Percentiles rank a stretch among this genome's conserved stretches.
phyloP scores from a whole-genome alignment of 495 filamentous ascomycete species.

The Margaritispora aquatica region DNA sequence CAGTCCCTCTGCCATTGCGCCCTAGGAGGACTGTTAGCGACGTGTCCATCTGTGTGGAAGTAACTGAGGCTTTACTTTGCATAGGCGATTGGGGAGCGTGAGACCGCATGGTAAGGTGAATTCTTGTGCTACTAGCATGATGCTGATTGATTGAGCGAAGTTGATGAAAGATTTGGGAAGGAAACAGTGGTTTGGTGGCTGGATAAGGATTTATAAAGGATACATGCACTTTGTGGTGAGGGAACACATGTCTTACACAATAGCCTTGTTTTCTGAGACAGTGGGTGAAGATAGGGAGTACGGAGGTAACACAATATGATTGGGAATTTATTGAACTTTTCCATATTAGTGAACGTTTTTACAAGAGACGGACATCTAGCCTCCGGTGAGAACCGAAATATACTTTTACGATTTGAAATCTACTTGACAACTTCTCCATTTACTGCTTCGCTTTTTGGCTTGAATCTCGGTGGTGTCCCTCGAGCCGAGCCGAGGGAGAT shows the following conservation, averaged over 20 bases:
- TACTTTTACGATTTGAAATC: background rate
- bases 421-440: too few species aligned
- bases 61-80: constrained; percentile 34
- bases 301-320: too few species aligned
- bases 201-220: background rate
- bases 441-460: background rate
- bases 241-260: too few species aligned
- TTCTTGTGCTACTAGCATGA: constrained; percentile 31
- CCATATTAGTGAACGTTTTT: too few species aligned
- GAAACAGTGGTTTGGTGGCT: background rate
- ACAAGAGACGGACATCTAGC: too few species aligned
- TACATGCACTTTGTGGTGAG: too few species aligned
- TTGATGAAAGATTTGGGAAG: background rate
- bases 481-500: background rate
- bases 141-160: background rate
- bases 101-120: constrained; percentile 46
- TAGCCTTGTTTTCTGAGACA: too few species aligned
- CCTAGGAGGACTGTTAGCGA: too few species aligned
- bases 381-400: too few species aligned
- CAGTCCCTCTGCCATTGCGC: constrained; percentile 42
- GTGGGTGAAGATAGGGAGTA: too few species aligned
- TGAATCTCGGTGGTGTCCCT: background rate
- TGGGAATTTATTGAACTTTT: too few species aligned
- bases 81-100: constrained; percentile 44
- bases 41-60: background rate